Evolutionary conservation across 371 early-diverging fungal genomes (phyloP), one percentile per base, ranked within the genome.

Genomic region (Mortierella sp.): DNA sequence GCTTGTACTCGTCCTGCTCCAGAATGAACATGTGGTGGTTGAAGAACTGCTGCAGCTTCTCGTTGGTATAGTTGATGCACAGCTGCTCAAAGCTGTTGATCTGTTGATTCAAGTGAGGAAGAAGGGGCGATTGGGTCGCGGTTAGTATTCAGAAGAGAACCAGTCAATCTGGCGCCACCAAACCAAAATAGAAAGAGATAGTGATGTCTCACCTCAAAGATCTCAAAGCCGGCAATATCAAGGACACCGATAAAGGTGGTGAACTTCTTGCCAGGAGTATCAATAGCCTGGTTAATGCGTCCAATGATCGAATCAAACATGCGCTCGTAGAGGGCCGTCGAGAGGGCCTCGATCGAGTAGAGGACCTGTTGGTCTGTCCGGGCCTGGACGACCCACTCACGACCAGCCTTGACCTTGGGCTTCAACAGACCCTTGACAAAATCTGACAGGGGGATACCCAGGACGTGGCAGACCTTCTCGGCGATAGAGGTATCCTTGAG

Each of bases 181-280:
- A 2, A 53, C 14, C 1, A 29, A 64, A 41, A 37, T 5, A n/a
- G 66, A 70, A 22, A 66, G 16, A 16, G 26, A 47, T 43, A 0
- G 53, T 19, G n/a, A n/a, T n/a, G n/a, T n/a, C 74, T 86, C 83
- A 94, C 94, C 79, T 99, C 95, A 79, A 99, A 98, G 66, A 99
- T 99, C 88, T 99, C 99, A 88, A 99, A 99, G 6, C 99, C 99
- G 43, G 99, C 99, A 87, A 99, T 99, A 92, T 99, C 99, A 26
- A 99, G 88, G 9, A 99, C 99, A 53, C 99, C 99, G 80, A 99
- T 99, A 80, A 97, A 99, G 2, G 91, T 92, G 22, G 92, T 85
- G 26, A 78, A 82, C 82, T 92, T 93, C 44, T 90, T 88, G 44
- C 87, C 83, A 0, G 93, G 91, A 16, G 93, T 90, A 82, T 94